phyloP scores from a whole-genome alignment of 148 eudicot species.

The Agrostemma githago region DNA sequence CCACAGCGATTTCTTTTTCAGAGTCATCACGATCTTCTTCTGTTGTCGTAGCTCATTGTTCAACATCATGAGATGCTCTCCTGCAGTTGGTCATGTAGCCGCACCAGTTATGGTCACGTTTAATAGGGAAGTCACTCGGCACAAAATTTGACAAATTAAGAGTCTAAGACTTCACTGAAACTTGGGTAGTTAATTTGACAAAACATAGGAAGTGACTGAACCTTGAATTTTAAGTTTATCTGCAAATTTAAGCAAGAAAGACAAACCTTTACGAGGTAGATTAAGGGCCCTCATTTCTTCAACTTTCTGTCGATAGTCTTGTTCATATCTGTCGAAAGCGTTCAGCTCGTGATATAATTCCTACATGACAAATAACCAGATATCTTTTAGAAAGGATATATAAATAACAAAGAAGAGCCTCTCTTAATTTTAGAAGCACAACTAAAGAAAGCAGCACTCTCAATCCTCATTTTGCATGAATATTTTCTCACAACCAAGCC shows the following conservation, averaged over 20 bases:
- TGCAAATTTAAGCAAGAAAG: constrained; percentile 3
- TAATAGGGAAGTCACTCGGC: not conserved
- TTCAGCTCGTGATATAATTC: constrained; percentile 92
- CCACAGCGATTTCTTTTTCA: constrained; percentile 96
- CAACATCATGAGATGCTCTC: constrained; percentile 68
- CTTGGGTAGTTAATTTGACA: not conserved
- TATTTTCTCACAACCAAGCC: constrained; percentile 1
- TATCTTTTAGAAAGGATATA: constrained; percentile 2
- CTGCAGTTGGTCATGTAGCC: constrained; percentile 28
- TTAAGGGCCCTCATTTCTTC: constrained; percentile 74
- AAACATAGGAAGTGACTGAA: not conserved
- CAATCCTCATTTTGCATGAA: not conserved
- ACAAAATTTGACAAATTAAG: not conserved
- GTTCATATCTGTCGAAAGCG: constrained; percentile 84
- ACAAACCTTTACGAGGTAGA: constrained; percentile 84
- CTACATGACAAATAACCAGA: constrained; percentile 31
- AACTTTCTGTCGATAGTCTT: constrained; percentile 69
- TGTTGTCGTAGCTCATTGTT: constrained; percentile 84
- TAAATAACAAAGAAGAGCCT: not conserved
- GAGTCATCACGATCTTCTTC: constrained; percentile 65
- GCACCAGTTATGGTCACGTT: not conserved
- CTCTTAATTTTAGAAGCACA: not conserved
- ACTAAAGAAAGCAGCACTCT: not conserved
- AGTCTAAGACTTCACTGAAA: not conserved
- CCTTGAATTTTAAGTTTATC: not conserved